Conservation (phyloP, 177 flowering plant species). For the Vitis hybrid region DNA sequence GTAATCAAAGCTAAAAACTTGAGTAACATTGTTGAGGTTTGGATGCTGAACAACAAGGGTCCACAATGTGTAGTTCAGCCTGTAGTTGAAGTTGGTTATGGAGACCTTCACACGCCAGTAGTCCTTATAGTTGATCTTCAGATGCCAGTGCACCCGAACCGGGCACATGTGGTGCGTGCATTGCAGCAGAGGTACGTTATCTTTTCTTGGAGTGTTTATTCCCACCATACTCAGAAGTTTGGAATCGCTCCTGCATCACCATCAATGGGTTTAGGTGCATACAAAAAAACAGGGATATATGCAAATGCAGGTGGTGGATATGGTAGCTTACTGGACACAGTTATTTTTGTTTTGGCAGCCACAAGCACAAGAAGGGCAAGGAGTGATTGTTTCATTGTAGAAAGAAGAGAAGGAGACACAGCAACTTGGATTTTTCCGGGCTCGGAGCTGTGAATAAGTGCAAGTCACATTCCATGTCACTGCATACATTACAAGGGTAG, state of each 20-base stretch:
- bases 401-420: constrained; percentile 65
- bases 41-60: constrained; percentile 56
- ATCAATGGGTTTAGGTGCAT: too few species aligned
- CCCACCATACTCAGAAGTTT: constrained; percentile 32
- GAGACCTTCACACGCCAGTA: constrained; percentile 62
- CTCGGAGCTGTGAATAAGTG: constrained; percentile 53
- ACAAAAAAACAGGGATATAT: not conserved
- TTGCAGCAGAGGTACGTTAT: constrained; percentile 39
- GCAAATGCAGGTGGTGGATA: not conserved
- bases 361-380: constrained; percentile 58
- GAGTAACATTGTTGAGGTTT: constrained; percentile 58
- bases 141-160: constrained; percentile 59
- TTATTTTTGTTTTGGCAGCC: constrained; percentile 47
- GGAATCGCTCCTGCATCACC: constrained; percentile 39
- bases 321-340: constrained; percentile 43
- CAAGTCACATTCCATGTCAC: constrained; percentile 76
- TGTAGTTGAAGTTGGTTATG: constrained; percentile 52
- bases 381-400: constrained; percentile 49
- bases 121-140: constrained; percentile 50
- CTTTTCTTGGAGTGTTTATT: constrained; percentile 48
- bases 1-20: constrained; percentile 60
- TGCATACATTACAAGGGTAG: constrained; percentile 20
- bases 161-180: constrained; percentile 71
- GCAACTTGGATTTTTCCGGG: constrained; percentile 42
- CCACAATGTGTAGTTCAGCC: constrained; percentile 54